Base-by-base conservation (phyloP, 2,329 filamentous ascomycete species). In the Venturia effusa region DNA sequence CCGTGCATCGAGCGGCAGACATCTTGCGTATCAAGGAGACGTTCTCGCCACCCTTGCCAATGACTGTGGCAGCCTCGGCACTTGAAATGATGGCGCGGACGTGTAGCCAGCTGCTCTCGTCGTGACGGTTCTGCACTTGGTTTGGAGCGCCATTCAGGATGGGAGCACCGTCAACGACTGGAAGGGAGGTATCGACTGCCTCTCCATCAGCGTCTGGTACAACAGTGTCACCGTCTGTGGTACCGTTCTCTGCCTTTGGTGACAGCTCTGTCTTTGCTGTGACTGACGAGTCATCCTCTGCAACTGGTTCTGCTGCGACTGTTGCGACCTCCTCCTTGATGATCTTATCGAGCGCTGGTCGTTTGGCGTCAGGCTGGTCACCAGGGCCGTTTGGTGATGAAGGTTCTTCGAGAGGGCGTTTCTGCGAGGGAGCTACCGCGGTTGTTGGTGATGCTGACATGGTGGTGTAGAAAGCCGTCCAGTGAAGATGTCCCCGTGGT, bases 11-110 rank as follows among this genome's bases (percentile, higher is more conserved):
- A 69, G 94, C 94, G 71, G 92, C 92, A 62, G 94, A 97, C 78
- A 96, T 83, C 74, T 90, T 91, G 69, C 94, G 87, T 73, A 99
- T 97, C 78, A 96, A 91, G 69, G 92, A 96, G 59, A 99, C 94
- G 73, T 99, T 99, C 81, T 99, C 94, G 74, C 94, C 94, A 67
- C 92, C 93, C 79, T 99, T 99, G 73, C 94, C 94, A 77, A 99
- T 99, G 69, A 97, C 91, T 60, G 94, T 99, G 45, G 94, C 94
- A 69, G 94, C 94, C 77, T 99, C 94, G 57, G 92, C 91, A 76
- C 93, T 99, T 62, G 93, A 96, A 71, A 99, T 99, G 71, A 97
- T 92, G 64, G 94, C 91, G 69, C 94, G 89, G 70, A 99, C 90
- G 75, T 99, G 94, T 69, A 99, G 92, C 93, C 94, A 99, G 59